Evolutionary conservation across 1,284 basidiomycete species (phyloP).

Genomic region (Ceratobasidium sp.): DNA sequence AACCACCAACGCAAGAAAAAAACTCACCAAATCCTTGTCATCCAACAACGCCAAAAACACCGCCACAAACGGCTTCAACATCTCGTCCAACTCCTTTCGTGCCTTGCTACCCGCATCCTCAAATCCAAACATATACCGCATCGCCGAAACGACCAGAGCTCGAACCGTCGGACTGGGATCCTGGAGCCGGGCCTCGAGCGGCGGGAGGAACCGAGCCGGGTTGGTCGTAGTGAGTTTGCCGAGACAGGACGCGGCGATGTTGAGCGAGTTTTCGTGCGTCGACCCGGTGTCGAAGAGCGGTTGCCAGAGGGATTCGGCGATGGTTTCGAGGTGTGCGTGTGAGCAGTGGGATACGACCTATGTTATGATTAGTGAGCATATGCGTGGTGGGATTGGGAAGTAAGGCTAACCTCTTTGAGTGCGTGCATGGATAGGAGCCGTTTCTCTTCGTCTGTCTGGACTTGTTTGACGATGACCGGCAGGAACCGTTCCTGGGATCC

Average conservation of each 20-base stretch:
- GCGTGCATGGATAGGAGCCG: constrained; percentile 90
- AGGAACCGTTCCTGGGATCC: constrained; percentile 90
- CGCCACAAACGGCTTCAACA: constrained; percentile 86
- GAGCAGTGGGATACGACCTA: constrained; percentile 93
- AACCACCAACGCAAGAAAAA: background rate
- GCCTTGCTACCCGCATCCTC: constrained; percentile 83
- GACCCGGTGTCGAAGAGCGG: constrained; percentile 89
- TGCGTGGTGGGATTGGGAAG: background rate
- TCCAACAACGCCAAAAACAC: constrained; percentile 92
- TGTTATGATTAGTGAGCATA: constrained; percentile 31
- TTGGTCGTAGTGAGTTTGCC: constrained; percentile 95
- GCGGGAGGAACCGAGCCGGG: constrained; percentile 88
- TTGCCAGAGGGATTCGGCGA: constrained; percentile 91
- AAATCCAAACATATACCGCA: constrained; percentile 87
- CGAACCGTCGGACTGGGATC: constrained; percentile 79
- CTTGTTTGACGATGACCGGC: constrained; percentile 85
- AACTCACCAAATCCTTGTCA: constrained; percentile 84
- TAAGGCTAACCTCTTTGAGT: constrained; percentile 81
- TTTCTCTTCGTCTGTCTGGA: constrained; percentile 82
- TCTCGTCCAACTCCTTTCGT: constrained; percentile 86
- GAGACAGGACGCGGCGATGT: constrained; percentile 96
- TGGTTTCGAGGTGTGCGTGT: constrained; percentile 81
- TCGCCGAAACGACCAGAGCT: constrained; percentile 92
- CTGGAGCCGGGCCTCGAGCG: constrained; percentile 86
- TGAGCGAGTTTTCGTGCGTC: constrained; percentile 91